Evolutionary conservation across 1,284 basidiomycete species (phyloP).

Genomic region (Calocybe gambosa): DNA sequence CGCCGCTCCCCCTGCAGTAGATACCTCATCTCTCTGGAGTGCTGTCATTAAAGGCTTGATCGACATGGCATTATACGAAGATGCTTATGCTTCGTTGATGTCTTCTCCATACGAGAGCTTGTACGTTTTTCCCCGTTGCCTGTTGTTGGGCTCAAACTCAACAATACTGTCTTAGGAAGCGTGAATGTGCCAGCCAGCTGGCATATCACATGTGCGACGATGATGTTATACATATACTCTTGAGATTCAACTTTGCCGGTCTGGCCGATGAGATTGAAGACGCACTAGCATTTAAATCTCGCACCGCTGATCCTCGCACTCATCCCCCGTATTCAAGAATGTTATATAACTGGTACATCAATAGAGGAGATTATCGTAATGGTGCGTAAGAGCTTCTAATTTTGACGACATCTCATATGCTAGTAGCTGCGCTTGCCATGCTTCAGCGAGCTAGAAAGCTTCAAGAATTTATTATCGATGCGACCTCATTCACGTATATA

Average conservation of each 20-base stretch:
- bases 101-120: slow-evolving; percentile 67
- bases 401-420: slow-evolving; percentile 10
- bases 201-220: slow-evolving; percentile 93
- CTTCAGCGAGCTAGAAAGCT: slow-evolving; percentile 88
- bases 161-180: slow-evolving; percentile 46
- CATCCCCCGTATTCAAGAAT: slow-evolving; percentile 88
- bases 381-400: slow-evolving; percentile 43
- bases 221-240: slow-evolving; percentile 72
- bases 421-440: slow-evolving; percentile 83
- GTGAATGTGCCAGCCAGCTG: slow-evolving; percentile 74
- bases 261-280: slow-evolving; percentile 87
- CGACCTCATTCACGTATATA: slow-evolving; percentile 48
- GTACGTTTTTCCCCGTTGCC: slow-evolving; percentile 42
- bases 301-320: slow-evolving; percentile 86
- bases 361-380: slow-evolving; percentile 81
- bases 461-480: slow-evolving; percentile 47
- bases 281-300: slow-evolving; percentile 87
- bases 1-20: slow-evolving; percentile 45
- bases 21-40: slow-evolving; percentile 68
- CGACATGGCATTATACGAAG: slow-evolving; percentile 71
- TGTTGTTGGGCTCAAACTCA: background rate
- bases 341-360: slow-evolving; percentile 91
- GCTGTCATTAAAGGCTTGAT: slow-evolving; percentile 74
- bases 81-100: slow-evolving; percentile 78
- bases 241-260: slow-evolving; percentile 83